Evolutionary conservation across 129 eudicot species (phyloP).

Genomic region (Pulicaria dysenterica): DNA sequence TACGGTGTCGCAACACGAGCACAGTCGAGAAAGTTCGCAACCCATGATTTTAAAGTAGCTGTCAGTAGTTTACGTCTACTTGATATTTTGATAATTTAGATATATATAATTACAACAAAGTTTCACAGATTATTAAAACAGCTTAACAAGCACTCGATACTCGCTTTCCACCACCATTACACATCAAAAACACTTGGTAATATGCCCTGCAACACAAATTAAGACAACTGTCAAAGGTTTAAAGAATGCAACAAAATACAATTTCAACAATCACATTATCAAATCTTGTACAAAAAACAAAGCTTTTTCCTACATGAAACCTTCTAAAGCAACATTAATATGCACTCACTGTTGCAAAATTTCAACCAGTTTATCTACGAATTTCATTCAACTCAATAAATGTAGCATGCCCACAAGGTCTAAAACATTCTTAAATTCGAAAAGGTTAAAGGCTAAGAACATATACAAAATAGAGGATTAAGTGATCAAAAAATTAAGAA

Average conservation of each 20-base stretch:
- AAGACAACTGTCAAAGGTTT: slow-evolving; percentile 1
- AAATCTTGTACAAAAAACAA: not conserved
- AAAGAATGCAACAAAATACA: not conserved
- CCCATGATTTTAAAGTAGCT: slow-evolving; percentile 33
- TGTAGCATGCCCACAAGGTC: not conserved
- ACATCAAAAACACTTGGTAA: slow-evolving; percentile 27
- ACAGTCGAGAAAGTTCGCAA: slow-evolving; percentile 36
- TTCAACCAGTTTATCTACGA: not conserved
- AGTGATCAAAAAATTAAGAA: not conserved
- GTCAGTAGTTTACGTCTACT: slow-evolving; percentile 19
- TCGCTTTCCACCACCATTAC: slow-evolving; percentile 14
- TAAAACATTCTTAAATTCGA: not conserved
- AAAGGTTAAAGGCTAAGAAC: not conserved
- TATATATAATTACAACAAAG: not conserved
- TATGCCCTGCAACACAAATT: not conserved
- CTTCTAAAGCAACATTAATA: not conserved
- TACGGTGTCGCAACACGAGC: slow-evolving; percentile 36
- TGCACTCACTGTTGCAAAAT: not conserved
- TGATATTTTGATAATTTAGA: slow-evolving; percentile 4
- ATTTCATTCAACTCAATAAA: not conserved
- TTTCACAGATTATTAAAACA: slow-evolving; percentile 3
- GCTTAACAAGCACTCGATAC: slow-evolving; percentile 25
- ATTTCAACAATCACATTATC: slow-evolving; percentile 5
- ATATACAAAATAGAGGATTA: not conserved
- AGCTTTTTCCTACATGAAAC: not conserved